Conservation (phyloP, 768 basidiomycete species). For the Chalciporus pseudorubinellus region DNA sequence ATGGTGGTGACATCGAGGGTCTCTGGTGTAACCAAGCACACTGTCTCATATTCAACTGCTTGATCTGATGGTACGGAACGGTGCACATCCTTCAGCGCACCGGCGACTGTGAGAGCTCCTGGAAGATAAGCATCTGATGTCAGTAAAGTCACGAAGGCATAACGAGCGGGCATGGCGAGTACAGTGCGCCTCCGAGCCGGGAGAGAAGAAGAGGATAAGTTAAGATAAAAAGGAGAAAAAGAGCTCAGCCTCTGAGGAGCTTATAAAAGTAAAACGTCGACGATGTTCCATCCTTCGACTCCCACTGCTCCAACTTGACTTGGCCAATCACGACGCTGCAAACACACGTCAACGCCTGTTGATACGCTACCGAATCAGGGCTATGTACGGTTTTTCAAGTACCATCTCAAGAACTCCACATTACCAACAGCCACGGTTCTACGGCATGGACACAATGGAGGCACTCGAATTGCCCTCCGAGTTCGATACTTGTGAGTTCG, state of each 20-base stretch:
- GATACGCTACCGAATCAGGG: no score
- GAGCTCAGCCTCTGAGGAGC: not conserved
- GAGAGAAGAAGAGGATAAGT: constrained; percentile 23
- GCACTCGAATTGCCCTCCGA: not conserved
- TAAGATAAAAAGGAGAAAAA: constrained; percentile 5
- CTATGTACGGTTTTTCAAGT: not conserved
- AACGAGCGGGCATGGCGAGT: constrained; percentile 56
- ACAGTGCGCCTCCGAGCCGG: constrained; percentile 9
- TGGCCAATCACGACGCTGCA: not conserved
- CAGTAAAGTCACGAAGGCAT: constrained; percentile 89
- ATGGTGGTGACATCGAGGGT: constrained; percentile 82
- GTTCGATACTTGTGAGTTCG: not conserved
- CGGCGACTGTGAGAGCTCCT: constrained; percentile 84
- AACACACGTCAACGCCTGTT: constrained; percentile 20
- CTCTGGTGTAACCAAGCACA: constrained; percentile 94
- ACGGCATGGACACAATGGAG: not conserved
- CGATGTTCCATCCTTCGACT: no score
- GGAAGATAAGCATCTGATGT: constrained; percentile 92
- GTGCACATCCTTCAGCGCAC: constrained; percentile 82
- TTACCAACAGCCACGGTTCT: not conserved
- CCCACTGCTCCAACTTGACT: no score
- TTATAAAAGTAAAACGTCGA: no score
- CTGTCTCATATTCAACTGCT: constrained; percentile 58
- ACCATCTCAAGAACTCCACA: not conserved
- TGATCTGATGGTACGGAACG: constrained; percentile 38